Evolutionary conservation across 352 stramenopile species (phyloP).

Genomic region (Pseudoperonospora humuli): DNA sequence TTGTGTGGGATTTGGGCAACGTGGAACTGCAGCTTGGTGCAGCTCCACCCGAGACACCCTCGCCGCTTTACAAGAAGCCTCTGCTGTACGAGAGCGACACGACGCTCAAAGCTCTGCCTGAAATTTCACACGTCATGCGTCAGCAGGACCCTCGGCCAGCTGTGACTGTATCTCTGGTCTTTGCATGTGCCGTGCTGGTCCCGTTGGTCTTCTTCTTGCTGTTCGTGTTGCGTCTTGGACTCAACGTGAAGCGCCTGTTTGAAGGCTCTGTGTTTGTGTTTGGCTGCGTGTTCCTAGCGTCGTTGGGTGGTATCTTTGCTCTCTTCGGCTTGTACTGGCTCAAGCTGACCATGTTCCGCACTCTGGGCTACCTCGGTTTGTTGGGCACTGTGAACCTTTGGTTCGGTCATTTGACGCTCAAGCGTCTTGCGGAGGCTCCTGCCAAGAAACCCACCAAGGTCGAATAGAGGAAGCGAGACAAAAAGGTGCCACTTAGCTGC

Average conservation of each 20-base stretch:
- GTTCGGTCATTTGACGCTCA: conserved; percentile 73
- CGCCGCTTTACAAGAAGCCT: conserved; percentile 81
- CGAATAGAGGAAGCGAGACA: conserved; percentile 27
- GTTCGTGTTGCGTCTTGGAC: conserved; percentile 45
- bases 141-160: conserved; percentile 59
- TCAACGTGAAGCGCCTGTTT: conserved; percentile 71
- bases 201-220: conserved; percentile 56
- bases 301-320: conserved; percentile 58
- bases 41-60: conserved; percentile 45
- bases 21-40: conserved; percentile 64
- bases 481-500: conserved; percentile 2
- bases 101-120: conserved; percentile 73
- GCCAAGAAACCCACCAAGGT: conserved; percentile 47
- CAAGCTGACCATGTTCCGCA: conserved; percentile 84
- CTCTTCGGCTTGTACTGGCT: conserved; percentile 86
- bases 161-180: conserved; percentile 58
- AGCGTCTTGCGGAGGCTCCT: conserved; percentile 45
- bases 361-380: conserved; percentile 62
- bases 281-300: conserved; percentile 64
- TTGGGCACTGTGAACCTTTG: conserved; percentile 47
- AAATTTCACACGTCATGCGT: conserved; percentile 86
- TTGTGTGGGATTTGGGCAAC: conserved; percentile 63
- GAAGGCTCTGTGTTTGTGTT: conserved; percentile 55
- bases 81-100: conserved; percentile 85
- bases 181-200: conserved; percentile 48